Base-by-base conservation (phyloP, 345 rosid species). In the Lepidium sativum region DNA sequence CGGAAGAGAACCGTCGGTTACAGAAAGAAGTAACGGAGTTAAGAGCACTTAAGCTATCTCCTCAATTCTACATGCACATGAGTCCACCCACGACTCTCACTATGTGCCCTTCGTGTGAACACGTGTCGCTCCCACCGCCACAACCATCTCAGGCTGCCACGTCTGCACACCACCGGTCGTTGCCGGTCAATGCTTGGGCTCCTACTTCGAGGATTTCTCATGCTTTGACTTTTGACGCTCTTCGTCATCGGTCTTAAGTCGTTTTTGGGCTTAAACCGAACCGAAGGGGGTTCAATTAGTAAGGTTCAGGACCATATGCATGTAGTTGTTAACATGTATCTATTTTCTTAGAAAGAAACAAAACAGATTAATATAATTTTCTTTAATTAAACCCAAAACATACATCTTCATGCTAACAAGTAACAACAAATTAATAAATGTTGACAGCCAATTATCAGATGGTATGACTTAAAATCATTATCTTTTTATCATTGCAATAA, bases 71-170 rank as follows among this genome's bases (percentile, higher is more conserved):
- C 96, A 90, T 95, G 99, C 96, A 84, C 60, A 86, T 90, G 97
- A 80, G 84, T 80, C 99, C 99, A 64, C 99, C 99, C 1, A 90
- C 97, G 8, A 95, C 99, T 13, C 86, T 95, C 34, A 95, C 96
- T 87, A 86, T 95, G 87, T 95, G 99, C 80, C 96, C 97, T 10
- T 88, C 97, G 10, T 95, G 99, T 64, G 97, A 90, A 80, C 94
- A 95, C 67, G 87, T 88, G 6, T 88, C 82, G 32, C 86, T 83
- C 73, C 95, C 97, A 21, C 86, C 79, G 3, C 38, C 75, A 44
- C 86, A 89, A 38, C 84, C 75, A 0, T 11, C 67, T 25, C 49
- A 77, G 47, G 72, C 56, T n/a, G 77, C 79, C 62, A 67, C 74
- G 9, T 69, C 76, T 71, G 51, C 23, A 2, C 37, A 35, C 8